Percentiles rank a stretch among this genome's conserved stretches.
Conservation (phyloP, 495 filamentous ascomycete genomes). For the Bathelium albidoporum region DNA sequence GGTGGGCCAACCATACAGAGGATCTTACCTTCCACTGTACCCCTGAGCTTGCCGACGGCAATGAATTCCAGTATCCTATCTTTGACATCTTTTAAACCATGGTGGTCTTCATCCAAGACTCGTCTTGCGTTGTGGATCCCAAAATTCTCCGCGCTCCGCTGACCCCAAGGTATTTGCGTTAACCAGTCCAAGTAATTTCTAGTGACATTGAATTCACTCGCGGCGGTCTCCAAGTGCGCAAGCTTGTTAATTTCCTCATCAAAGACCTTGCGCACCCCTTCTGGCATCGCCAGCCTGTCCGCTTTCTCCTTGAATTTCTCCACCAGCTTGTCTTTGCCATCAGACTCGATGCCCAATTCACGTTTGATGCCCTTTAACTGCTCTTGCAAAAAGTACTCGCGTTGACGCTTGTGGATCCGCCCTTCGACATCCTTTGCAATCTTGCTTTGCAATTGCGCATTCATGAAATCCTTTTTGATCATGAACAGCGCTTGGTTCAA, state of each 20-base stretch:
- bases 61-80: constrained; percentile 98
- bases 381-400: constrained; percentile 98
- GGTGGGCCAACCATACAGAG: constrained; percentile 95
- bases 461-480: constrained; percentile 95
- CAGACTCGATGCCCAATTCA: constrained; percentile 90
- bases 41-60: constrained; percentile 92
- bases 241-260: constrained; percentile 98
- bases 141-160: constrained; percentile 92
- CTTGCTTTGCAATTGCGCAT: constrained; percentile 91
- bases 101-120: constrained; percentile 93
- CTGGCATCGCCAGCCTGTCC: constrained; percentile 89
- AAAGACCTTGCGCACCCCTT: constrained; percentile 91
- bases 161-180: constrained; percentile 96
- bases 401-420: constrained; percentile 95
- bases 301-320: constrained; percentile 97
- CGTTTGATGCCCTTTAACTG: constrained; percentile 99
- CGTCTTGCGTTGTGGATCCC: constrained; percentile 80
- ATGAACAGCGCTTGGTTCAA: constrained; percentile 82
- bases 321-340: constrained; percentile 95
- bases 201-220: constrained; percentile 98
- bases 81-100: constrained; percentile 96
- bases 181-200: constrained; percentile 98
- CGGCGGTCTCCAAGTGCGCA: constrained; percentile 84
- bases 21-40: constrained; percentile 97
- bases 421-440: constrained; percentile 97